These are phyloP conservation scores for Magnolia sinica DNA, from an alignment of 164 flowering plant species.

Conservation along the genomic window DNA sequence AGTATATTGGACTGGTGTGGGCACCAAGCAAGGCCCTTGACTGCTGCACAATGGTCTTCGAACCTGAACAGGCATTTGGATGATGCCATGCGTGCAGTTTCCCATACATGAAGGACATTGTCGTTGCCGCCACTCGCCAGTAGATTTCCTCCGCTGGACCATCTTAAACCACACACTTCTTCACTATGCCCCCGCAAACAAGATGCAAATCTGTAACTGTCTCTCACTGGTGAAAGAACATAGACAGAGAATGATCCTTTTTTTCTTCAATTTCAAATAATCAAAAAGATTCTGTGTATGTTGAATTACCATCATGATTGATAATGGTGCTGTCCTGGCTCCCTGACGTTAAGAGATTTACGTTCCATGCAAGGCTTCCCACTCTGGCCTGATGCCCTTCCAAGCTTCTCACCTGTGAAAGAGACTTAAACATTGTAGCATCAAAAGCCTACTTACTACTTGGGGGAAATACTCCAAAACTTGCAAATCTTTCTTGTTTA, in stretches of 20 bases:
- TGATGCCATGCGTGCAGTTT: slow-evolving; percentile 39
- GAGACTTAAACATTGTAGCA: neutral
- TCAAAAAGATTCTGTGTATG: neutral
- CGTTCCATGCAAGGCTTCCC: slow-evolving; percentile 45
- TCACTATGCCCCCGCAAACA: slow-evolving; percentile 20
- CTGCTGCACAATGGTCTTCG: slow-evolving; percentile 40
- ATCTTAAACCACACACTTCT: slow-evolving; percentile 46
- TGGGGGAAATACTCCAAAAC: too few relatives aligned
- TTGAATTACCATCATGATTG: slow-evolving; percentile 44
- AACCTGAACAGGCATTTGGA: slow-evolving; percentile 28
- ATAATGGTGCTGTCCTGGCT: slow-evolving; percentile 40
- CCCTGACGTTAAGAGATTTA: slow-evolving; percentile 40
- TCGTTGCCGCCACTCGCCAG: slow-evolving; percentile 53
- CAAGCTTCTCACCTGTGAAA: slow-evolving; percentile 33
- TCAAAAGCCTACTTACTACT: neutral
- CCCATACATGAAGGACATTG: slow-evolving; percentile 41
- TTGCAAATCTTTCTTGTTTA: too few relatives aligned
- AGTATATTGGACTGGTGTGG: slow-evolving; percentile 40
- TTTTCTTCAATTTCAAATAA: neutral
- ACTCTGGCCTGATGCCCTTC: slow-evolving; percentile 37
- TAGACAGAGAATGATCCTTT: neutral
- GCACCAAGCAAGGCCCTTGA: slow-evolving; percentile 68
- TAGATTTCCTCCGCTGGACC: slow-evolving; percentile 32
- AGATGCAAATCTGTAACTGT: slow-evolving; percentile 21
- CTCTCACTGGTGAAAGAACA: slow-evolving; percentile 31